Conservation (phyloP, 83 land plant genomes). For the Picea mariana region DNA sequence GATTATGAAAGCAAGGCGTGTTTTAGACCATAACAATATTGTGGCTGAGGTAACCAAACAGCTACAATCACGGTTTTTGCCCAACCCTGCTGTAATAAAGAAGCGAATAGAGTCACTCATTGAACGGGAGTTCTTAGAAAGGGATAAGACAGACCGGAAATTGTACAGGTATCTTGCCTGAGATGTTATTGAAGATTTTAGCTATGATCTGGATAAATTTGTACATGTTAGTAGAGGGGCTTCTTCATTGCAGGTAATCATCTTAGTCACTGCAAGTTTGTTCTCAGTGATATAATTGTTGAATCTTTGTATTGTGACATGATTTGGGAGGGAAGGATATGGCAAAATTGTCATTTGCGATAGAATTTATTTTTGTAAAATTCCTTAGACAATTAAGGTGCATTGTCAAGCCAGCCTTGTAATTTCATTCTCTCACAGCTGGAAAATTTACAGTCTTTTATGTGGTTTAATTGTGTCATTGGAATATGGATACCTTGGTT, state of each 20-base stretch:
- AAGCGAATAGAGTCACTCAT: constrained; percentile 94
- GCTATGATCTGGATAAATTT: not conserved
- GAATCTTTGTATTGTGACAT: not conserved
- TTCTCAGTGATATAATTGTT: constrained; percentile 6
- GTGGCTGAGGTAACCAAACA: constrained; percentile 96
- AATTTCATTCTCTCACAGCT: not conserved
- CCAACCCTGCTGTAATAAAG: constrained; percentile 91
- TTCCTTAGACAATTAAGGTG: not conserved
- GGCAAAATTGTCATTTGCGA: not conserved
- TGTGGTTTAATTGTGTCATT: not conserved
- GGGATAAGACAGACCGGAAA: constrained; percentile 82
- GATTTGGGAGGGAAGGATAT: not conserved
- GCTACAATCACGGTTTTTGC: constrained; percentile 88
- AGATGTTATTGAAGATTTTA: not conserved
- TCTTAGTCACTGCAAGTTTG: constrained; percentile 7
- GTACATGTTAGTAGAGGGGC: not conserved
- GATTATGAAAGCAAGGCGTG: constrained; percentile 92
- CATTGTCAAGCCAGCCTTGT: not conserved
- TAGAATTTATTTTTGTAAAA: not conserved
- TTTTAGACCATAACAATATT: constrained; percentile 89
- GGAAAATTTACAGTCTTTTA: not conserved
- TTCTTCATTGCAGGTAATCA: not conserved
- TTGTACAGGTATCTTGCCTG: constrained; percentile 94
- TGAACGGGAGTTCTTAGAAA: constrained; percentile 94
- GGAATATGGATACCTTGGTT: not conserved